Percentiles rank a stretch among this genome's conserved stretches.
Conservation (phyloP, 2,329 filamentous ascomycete genomes). For the Aspergillus bombycis region DNA sequence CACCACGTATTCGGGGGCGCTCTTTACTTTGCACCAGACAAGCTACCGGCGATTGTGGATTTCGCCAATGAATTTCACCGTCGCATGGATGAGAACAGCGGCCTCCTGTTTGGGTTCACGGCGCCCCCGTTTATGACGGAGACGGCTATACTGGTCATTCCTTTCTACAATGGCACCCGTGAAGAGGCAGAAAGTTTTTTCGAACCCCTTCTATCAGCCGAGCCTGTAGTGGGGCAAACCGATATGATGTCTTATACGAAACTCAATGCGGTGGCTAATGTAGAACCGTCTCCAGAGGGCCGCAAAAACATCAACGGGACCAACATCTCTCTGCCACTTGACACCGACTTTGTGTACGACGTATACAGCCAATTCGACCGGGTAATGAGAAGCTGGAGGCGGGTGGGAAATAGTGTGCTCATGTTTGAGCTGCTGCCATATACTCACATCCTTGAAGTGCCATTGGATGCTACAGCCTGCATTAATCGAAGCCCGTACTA, state of each 20-base stretch:
- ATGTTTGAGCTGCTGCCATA: constrained; percentile 16
- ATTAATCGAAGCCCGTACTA: constrained; percentile 13
- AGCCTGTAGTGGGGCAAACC: background rate
- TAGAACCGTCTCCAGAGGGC: constrained; percentile 13
- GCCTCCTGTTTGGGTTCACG: constrained; percentile 15
- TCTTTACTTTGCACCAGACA: constrained; percentile 8
- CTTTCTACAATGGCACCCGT: constrained; percentile 10
- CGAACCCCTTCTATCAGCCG: constrained; percentile 1
- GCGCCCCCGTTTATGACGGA: background rate
- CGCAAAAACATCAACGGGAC: constrained; percentile 12
- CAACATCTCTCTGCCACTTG: constrained; percentile 6
- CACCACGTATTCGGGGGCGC: constrained; percentile 5
- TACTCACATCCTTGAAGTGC: constrained; percentile 2
- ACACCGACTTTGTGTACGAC: background rate
- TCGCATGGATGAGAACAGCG: constrained; percentile 14
- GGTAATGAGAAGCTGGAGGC: constrained; percentile 3
- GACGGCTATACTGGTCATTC: constrained; percentile 1
- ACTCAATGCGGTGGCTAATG: constrained; percentile 9
- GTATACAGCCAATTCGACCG: constrained; percentile 6
- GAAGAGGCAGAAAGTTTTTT: constrained; percentile 8
- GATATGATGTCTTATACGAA: constrained; percentile 13
- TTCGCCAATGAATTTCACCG: constrained; percentile 15
- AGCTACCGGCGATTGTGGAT: constrained; percentile 8
- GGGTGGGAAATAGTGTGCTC: constrained; percentile 11
- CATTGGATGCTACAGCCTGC: constrained; percentile 14